phyloP scores from a whole-genome alignment of 2,329 filamentous ascomycete genomes.

The Stachybotrys chartarum region DNA sequence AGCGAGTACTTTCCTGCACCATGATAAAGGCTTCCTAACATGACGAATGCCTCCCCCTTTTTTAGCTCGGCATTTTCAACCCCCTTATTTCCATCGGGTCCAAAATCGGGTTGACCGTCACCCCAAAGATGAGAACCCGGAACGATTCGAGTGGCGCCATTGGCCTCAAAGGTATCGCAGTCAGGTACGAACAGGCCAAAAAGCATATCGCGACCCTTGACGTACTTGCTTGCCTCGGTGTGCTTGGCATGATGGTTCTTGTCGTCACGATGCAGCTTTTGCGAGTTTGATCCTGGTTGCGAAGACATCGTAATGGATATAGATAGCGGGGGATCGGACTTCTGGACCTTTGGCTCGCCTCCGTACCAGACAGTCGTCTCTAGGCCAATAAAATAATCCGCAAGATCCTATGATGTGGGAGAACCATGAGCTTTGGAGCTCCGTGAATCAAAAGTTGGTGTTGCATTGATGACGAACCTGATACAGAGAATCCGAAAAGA shows the following conservation, averaged over 20 bases:
- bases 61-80: slow-evolving; percentile 21
- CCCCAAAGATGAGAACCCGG: slow-evolving; percentile 31
- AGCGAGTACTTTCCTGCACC: slow-evolving; percentile 23
- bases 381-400: slow-evolving; percentile 24
- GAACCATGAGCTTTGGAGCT: too few species aligned
- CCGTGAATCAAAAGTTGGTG: too few species aligned
- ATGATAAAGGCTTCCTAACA: slow-evolving; percentile 30
- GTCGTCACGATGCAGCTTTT: slow-evolving; percentile 28
- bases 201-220: slow-evolving; percentile 23
- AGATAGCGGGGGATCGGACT: slow-evolving; percentile 25
- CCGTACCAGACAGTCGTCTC: slow-evolving; percentile 26
- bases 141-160: slow-evolving; percentile 26
- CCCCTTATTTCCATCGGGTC: slow-evolving; percentile 15
- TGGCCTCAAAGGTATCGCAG: slow-evolving; percentile 24
- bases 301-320: slow-evolving; percentile 29
- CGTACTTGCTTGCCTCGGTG: slow-evolving; percentile 2
- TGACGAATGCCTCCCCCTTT: slow-evolving; percentile 27
- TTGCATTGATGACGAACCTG: too few species aligned
- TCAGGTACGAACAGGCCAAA: slow-evolving; percentile 27
- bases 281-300: slow-evolving; percentile 20
- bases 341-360: slow-evolving; percentile 17
- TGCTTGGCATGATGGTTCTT: slow-evolving; percentile 30
- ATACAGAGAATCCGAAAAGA: slow-evolving; percentile 18
- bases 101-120: slow-evolving; percentile 27
- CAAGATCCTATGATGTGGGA: slow-evolving; percentile 6